Evolutionary conservation across 108 stramenopile species (phyloP), one percentile per base, ranked within the genome.

Genomic region (Conticribra guillardii): DNA sequence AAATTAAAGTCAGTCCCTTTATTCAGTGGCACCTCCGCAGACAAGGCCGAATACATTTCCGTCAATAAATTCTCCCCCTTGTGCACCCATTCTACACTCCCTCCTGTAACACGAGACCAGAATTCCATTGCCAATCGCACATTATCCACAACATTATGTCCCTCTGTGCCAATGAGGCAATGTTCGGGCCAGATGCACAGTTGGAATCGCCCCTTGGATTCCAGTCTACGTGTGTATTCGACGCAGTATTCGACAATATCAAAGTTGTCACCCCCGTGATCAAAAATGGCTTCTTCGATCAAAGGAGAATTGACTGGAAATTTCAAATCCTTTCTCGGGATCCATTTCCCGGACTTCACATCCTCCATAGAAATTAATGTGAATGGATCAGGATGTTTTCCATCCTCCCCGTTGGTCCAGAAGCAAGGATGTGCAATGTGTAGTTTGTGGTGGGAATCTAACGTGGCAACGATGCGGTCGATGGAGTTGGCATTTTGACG

Each of bases 171-270:
- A 54, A 95, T 82, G 46, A 98, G 62, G 76, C 98, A 98, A 75
- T 98, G 98, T 74, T 96, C 98, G 18, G 98, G 98, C 98, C 98
- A 98, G 24, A 98, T 85, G 60, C 83, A 87, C 8, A 97, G 71
- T 54, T 71, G 58, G 79, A 97, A 96, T 23, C 64, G 67, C 17
- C 93, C 93, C 22, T 73, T 62, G 15, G 54, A 51, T 68, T 97
- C 93, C 45, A 98, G 68, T 48, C 79, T 65, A 23, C 54, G 32
- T 1, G 87, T 82, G 67, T 94, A 94, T 60, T 88, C 85, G 11
- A 82, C 58, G 47, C 76, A 75, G 58, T 87, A 89, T 57, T 78
- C 53, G 22, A 54, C 16, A 0, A 86, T 19, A 56, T 91, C 83
- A 28, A 88, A 53, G 4, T 60, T 60, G 7, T 61, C 46, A 32